phyloP scores from a whole-genome alignment of 805 yeast species.

The Yamadazyma scolyti region DNA sequence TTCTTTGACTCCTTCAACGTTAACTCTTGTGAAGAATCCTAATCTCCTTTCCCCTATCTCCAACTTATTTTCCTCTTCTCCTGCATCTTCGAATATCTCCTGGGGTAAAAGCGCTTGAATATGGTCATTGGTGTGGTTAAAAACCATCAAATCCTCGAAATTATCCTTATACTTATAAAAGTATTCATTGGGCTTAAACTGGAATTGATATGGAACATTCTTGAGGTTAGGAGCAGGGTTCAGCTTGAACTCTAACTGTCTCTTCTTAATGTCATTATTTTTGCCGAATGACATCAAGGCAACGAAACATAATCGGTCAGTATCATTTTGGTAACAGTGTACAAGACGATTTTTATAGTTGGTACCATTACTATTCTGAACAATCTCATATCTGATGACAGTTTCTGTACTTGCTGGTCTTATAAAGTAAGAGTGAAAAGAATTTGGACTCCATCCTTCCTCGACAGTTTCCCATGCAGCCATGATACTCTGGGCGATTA shows the following conservation, averaged over 20 bases:
- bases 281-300: conserved; percentile 33
- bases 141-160: conserved; percentile 10
- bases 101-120: conserved; percentile 13
- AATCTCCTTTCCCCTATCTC: conserved; percentile 23
- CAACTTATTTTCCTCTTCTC: conserved; percentile 6
- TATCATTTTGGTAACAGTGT: conserved; percentile 26
- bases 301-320: conserved; percentile 26
- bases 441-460: conserved; percentile 31
- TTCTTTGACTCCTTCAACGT: conserved; percentile 21
- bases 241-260: conserved; percentile 11
- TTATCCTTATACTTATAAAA: conserved; percentile 24
- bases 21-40: conserved; percentile 29
- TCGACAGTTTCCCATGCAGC: conserved; percentile 34
- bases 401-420: conserved; percentile 29
- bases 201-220: conserved; percentile 30
- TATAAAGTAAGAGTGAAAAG: conserved; percentile 37
- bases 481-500: conserved; percentile 34
- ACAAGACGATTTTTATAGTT: conserved; percentile 32
- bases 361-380: conserved; percentile 29
- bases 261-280: conserved; percentile 19
- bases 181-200: conserved; percentile 20
- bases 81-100: conserved; percentile 13
- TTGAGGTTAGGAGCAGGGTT: conserved; percentile 14
- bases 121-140: conserved; percentile 22
- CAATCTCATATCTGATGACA: conserved; percentile 29